phyloP scores from a whole-genome alignment of 495 filamentous ascomycete genomes.

The Aspergillus funiculosus region DNA sequence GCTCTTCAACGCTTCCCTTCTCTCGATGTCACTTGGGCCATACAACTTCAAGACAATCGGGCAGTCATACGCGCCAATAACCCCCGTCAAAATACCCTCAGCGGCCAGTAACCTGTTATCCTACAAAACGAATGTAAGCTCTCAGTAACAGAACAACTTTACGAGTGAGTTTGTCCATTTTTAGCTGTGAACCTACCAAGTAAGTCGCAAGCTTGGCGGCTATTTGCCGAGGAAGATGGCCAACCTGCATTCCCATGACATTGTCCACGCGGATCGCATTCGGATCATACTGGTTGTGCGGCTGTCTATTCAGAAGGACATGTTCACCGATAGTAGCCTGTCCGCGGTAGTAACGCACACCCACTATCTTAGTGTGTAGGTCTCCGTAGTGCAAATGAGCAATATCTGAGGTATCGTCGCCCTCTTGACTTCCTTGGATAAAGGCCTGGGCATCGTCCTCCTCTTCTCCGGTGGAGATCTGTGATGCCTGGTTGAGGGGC shows the following conservation, averaged over 20 bases:
- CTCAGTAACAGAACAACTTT: not conserved
- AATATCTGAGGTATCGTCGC: conserved; percentile 38
- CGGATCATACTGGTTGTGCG: conserved; percentile 63
- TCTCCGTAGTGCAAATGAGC: conserved; percentile 47
- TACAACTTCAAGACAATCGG: conserved; percentile 63
- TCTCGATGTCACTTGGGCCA: conserved; percentile 52
- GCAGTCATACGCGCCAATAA: conserved; percentile 60
- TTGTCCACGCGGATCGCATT: conserved; percentile 81
- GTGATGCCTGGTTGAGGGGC: conserved; percentile 30
- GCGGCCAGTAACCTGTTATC: conserved; percentile 49
- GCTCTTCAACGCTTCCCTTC: conserved; percentile 47
- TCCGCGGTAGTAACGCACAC: conserved; percentile 72
- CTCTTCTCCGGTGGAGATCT: conserved; percentile 28
- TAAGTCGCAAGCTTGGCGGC: conserved; percentile 69
- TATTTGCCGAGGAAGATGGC: conserved; percentile 63
- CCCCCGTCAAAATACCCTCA: conserved; percentile 62
- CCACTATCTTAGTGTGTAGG: conserved; percentile 65
- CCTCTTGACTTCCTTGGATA: conserved; percentile 33
- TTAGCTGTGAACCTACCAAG: conserved; percentile 41
- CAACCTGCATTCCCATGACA: conserved; percentile 72
- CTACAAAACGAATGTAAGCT: conserved; percentile 30
- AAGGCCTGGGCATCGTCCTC: conserved; percentile 39
- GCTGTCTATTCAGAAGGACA: conserved; percentile 63
- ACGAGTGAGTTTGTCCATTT: not conserved
- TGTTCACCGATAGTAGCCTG: conserved; percentile 65